These are phyloP conservation scores for Aspergillus ustus DNA, from an alignment of 2,329 filamentous ascomycete species.

Conservation along the genomic window DNA sequence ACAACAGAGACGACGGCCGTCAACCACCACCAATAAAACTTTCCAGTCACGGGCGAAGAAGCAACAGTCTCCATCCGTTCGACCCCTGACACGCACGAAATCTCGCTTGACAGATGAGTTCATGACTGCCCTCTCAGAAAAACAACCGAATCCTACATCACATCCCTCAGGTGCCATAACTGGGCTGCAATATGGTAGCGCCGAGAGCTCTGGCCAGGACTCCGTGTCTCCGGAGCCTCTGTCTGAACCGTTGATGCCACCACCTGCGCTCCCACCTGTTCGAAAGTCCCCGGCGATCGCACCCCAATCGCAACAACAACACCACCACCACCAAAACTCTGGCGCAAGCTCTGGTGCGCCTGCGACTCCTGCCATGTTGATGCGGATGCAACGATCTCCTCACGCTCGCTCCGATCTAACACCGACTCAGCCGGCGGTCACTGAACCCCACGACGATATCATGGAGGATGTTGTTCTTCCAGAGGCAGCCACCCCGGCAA, in stretches of 20 bases:
- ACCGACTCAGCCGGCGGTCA: conserved; percentile 40
- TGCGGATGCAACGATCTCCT: conserved; percentile 68
- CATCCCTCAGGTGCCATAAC: conserved; percentile 32
- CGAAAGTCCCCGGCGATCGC: conserved; percentile 46
- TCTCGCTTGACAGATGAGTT: conserved; percentile 40
- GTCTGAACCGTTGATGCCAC: conserved; percentile 56
- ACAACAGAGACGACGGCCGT: conserved; percentile 42
- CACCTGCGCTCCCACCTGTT: conserved; percentile 50
- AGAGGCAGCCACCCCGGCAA: conserved; percentile 66
- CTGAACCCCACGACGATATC: conserved; percentile 56
- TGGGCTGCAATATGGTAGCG: conserved; percentile 43
- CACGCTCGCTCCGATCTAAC: conserved; percentile 43
- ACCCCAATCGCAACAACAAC: conserved; percentile 34
- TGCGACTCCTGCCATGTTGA: conserved; percentile 85
- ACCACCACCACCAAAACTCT: not conserved
- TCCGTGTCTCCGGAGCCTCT: conserved; percentile 56
- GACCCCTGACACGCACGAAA: conserved; percentile 45
- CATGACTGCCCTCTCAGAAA: conserved; percentile 43
- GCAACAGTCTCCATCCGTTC: conserved; percentile 51
- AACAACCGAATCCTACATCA: conserved; percentile 29
- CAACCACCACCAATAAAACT: conserved; percentile 36
- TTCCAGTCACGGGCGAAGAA: conserved; percentile 41
- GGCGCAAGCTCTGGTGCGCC: conserved; percentile 55
- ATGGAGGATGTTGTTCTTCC: conserved; percentile 74
- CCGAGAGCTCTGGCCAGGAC: conserved; percentile 52